Evolutionary conservation across 257 asterid genomes (phyloP).

Genomic region (Nicotiana knightiana): DNA sequence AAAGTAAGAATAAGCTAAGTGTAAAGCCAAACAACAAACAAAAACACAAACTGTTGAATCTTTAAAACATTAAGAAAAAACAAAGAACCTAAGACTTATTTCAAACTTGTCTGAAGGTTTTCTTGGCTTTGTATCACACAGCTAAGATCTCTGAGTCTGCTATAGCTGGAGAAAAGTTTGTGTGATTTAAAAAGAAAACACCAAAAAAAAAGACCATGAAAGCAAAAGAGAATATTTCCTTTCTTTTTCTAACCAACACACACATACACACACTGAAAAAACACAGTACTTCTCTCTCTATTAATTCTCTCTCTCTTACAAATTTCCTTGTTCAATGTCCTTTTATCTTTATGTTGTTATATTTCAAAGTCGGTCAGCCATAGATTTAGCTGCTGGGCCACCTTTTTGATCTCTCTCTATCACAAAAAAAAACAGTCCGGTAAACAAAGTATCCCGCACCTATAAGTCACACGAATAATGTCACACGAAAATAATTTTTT

Average conservation of each 20-base stretch:
- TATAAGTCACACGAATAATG: too few species aligned
- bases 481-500: too few species aligned
- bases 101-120: too few species aligned
- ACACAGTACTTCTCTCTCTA: slow-evolving; percentile 12
- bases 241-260: slow-evolving; percentile 28
- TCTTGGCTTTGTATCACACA: not conserved
- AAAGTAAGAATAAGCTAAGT: slow-evolving; percentile 6
- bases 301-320: not conserved
- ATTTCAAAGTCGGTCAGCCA: slow-evolving; percentile 76
- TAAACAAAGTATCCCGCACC: too few species aligned
- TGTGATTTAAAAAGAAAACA: slow-evolving; percentile 51
- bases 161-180: slow-evolving; percentile 19
- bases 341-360: slow-evolving; percentile 44
- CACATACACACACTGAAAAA: slow-evolving; percentile 9
- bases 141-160: slow-evolving; percentile 5
- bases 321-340: slow-evolving; percentile 22
- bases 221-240: slow-evolving; percentile 52
- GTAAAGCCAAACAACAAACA: slow-evolving; percentile 8
- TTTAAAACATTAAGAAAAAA: slow-evolving; percentile 26
- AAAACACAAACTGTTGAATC: slow-evolving; percentile 17
- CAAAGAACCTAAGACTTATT: slow-evolving; percentile 22
- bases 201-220: slow-evolving; percentile 36
- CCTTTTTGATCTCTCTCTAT: slow-evolving; percentile 15
- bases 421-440: not conserved
- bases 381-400: slow-evolving; percentile 47